Percentiles rank a stretch among this genome's conserved stretches.
phyloP scores from a whole-genome alignment of 2,329 filamentous ascomycete genomes.

The Sporothrix euskadiensis region DNA sequence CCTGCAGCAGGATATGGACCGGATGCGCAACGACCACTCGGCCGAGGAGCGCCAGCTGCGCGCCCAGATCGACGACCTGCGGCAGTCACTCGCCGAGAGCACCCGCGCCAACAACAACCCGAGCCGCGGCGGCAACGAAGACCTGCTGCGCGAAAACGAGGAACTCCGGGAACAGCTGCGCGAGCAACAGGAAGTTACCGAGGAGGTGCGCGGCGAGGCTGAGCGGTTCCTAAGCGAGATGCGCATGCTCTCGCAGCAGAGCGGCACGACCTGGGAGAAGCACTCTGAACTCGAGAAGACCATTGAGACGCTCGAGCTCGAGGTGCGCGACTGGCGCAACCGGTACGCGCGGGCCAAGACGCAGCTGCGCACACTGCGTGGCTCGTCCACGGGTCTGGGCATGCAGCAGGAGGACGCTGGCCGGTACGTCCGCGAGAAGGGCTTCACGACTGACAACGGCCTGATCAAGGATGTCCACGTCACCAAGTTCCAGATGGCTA shows the following conservation, averaged over 20 bases:
- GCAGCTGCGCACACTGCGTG: slow-evolving; percentile 77
- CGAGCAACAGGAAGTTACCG: slow-evolving; percentile 78
- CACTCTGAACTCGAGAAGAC: slow-evolving; percentile 76
- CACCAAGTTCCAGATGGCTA: slow-evolving; percentile 90
- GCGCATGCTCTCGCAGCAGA: slow-evolving; percentile 79
- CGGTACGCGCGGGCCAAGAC: slow-evolving; percentile 87
- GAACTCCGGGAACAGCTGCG: slow-evolving; percentile 64
- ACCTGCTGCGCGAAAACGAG: slow-evolving; percentile 68
- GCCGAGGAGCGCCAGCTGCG: slow-evolving; percentile 63
- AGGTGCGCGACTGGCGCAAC: slow-evolving; percentile 86
- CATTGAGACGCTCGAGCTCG: slow-evolving; percentile 74
- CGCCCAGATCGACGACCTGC: slow-evolving; percentile 60
- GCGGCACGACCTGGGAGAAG: slow-evolving; percentile 73
- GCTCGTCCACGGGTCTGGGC: slow-evolving; percentile 73
- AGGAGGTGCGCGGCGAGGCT: slow-evolving; percentile 83
- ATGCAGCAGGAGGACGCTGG: slow-evolving; percentile 70
- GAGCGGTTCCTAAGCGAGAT: slow-evolving; percentile 85
- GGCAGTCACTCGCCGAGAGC: slow-evolving; percentile 40
- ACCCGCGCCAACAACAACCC: slow-evolving; percentile 23
- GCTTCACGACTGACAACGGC: slow-evolving; percentile 70
- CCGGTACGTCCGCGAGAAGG: slow-evolving; percentile 64
- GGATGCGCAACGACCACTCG: slow-evolving; percentile 67
- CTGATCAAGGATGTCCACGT: slow-evolving; percentile 88
- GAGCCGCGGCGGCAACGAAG: slow-evolving; percentile 46
- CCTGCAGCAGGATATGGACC: slow-evolving; percentile 76